Evolutionary conservation across 208 protist genomes (phyloP), one percentile per base, ranked within the genome.

Genomic region (Leishmania gerbilli): DNA sequence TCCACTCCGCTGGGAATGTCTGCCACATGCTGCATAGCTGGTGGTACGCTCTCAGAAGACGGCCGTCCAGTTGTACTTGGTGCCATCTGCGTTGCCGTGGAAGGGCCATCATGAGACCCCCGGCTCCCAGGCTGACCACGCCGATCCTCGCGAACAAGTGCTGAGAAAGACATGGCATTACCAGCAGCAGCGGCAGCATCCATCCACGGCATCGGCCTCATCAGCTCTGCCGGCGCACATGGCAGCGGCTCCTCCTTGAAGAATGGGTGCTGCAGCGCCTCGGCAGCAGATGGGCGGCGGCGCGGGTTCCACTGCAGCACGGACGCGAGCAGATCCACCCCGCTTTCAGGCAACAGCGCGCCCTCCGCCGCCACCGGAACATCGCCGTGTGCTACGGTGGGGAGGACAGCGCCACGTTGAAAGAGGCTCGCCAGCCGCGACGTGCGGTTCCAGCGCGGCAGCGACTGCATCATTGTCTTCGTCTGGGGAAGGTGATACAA

Each of bases 281-380:
- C 90, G 21, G 80, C 85, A 0, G 94, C 95, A 11, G 91, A 94
- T 49, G 89, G 83, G 13, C 97, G 95, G 13, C 91, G 81, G 0
- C 85, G 67, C 8, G 97, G 97, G 79, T 95, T 90, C 91, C 91
- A 99, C 53, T 79, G 84, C 21, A 99, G 78, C 68, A 98, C 91
- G 31, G 78, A 67, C 21, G 87, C 45, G 27, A 98, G 71, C 40
- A 98, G 83, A 76, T 96, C 93, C 31, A 96, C 71, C 7, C 92
- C 95, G 80, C 87, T 94, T 31, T 85, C 49, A 31, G 82, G 79
- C 51, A 84, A 79, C 79, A 83, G 62, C 49, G 80, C n/a, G 3
- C 68, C 81, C 47, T 85, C 80, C 34, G 56, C 37, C 31, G 86
- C 74, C 47, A 81, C 79, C 17, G 81, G 71, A 37, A 79, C 34